phyloP scores from a whole-genome alignment of 2,329 filamentous ascomycete genomes.

The Apiospora kogelbergensis region DNA sequence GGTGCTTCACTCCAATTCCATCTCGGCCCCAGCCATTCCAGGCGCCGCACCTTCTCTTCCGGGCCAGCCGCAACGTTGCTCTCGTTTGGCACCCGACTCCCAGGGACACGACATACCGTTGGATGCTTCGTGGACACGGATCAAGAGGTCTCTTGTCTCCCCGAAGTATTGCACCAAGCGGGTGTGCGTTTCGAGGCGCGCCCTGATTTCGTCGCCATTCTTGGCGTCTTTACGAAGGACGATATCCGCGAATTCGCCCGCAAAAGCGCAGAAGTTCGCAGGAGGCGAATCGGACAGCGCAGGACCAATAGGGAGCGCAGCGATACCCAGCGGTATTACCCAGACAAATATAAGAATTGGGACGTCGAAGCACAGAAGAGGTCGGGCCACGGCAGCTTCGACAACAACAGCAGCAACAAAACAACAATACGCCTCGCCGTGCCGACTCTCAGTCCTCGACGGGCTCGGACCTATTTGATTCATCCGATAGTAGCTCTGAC shows the following conservation, averaged over 20 bases:
- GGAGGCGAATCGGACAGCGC: conserved; percentile 31
- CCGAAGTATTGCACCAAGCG: conserved; percentile 55
- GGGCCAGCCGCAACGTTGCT: conserved; percentile 24
- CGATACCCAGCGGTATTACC: conserved; percentile 28
- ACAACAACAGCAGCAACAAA: too few relatives aligned
- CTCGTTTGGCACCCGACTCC: conserved; percentile 54
- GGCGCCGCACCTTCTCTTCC: not conserved
- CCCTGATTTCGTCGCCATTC: conserved; percentile 59
- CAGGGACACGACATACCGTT: conserved; percentile 56
- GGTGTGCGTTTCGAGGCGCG: conserved; percentile 61
- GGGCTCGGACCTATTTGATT: conserved; percentile 28
- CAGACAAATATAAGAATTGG: conserved; percentile 34
- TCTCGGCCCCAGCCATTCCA: conserved; percentile 27
- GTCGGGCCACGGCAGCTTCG: not conserved
- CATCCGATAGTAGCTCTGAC: conserved; percentile 22
- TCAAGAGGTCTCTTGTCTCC: conserved; percentile 55
- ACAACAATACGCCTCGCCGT: conserved; percentile 13
- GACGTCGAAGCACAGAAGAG: conserved; percentile 20
- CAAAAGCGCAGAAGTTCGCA: conserved; percentile 46
- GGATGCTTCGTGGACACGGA: conserved; percentile 61
- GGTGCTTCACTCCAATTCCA: conserved; percentile 21
- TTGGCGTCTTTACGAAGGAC: conserved; percentile 53
- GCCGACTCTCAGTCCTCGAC: conserved; percentile 23
- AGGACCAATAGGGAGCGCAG: conserved; percentile 13
- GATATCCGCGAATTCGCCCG: conserved; percentile 53